These are phyloP conservation scores for Claviceps citrina DNA, from an alignment of 2,329 filamentous ascomycete genomes.

Conservation along the genomic window DNA sequence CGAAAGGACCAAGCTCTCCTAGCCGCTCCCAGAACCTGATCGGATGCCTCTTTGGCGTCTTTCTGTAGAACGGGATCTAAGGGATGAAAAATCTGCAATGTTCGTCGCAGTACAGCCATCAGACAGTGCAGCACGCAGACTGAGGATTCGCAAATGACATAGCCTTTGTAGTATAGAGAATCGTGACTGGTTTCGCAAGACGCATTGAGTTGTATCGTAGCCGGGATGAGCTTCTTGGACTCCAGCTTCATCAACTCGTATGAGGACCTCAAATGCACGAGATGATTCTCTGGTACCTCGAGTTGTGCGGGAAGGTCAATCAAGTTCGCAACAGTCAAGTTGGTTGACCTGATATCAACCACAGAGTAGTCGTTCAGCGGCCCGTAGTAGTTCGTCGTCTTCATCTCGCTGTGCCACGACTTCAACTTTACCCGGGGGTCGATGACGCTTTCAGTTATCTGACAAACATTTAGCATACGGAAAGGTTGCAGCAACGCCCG, in stretches of 20 bases:
- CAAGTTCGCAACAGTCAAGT: constrained; percentile 4
- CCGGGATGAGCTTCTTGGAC: constrained; percentile 1
- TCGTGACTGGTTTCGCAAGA: constrained; percentile 1
- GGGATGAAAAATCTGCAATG: constrained; percentile 3
- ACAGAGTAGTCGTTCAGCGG: constrained; percentile 6
- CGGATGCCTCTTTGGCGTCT: background rate
- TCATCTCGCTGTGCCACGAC: constrained; percentile 1
- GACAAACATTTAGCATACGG: background rate
- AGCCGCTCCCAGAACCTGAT: constrained; percentile 1
- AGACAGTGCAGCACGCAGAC: constrained; percentile 4
- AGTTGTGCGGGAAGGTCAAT: constrained; percentile 3
- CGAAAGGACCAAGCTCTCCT: constrained; percentile 6
- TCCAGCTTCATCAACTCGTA: constrained; percentile 6
- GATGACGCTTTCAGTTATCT: constrained; percentile 6
- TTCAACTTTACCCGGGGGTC: constrained; percentile 3
- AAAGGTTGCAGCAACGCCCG: background rate
- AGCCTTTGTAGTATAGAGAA: constrained; percentile 4
- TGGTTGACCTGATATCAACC: constrained; percentile 5
- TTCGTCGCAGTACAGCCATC: constrained; percentile 4
- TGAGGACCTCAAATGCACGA: background rate
- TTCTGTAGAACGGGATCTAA: background rate
- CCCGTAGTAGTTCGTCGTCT: constrained; percentile 4
- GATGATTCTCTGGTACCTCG: constrained; percentile 5
- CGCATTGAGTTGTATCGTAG: constrained; percentile 1
- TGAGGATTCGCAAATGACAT: constrained; percentile 6